phyloP scores from a whole-genome alignment of 768 basidiomycete genomes.

The Filobasidium wieringae region DNA sequence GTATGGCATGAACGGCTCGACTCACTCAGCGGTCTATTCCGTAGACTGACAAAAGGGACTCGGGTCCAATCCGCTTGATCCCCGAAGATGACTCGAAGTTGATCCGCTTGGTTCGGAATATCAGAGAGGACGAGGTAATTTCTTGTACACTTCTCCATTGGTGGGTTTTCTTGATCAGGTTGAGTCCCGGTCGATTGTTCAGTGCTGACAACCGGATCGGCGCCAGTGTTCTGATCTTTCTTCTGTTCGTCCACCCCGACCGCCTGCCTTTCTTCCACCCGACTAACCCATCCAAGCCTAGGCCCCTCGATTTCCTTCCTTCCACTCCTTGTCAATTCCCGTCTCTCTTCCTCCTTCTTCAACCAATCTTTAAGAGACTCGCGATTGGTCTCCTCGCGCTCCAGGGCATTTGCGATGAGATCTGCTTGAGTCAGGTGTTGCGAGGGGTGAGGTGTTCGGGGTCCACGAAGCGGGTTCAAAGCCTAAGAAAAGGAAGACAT shows the following conservation, averaged over 20 bases:
- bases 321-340: conserved; percentile 25
- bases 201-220: not conserved
- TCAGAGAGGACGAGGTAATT: conserved; percentile 35
- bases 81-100: conserved; percentile 74
- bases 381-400: conserved; percentile 34
- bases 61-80: conserved; percentile 56
- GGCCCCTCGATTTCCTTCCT: conserved; percentile 34
- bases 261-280: conserved; percentile 14
- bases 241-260: conserved; percentile 22
- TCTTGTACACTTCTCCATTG: conserved; percentile 21
- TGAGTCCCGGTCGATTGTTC: not conserved
- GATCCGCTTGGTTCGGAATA: conserved; percentile 31
- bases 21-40: conserved; percentile 11
- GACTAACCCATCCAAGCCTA: conserved; percentile 33
- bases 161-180: not conserved
- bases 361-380: conserved; percentile 32
- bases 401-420: conserved; percentile 32
- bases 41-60: conserved; percentile 21
- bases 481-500: conserved; percentile 3
- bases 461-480: conserved; percentile 23
- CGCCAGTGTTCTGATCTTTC: not conserved
- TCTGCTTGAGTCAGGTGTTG: conserved; percentile 31
- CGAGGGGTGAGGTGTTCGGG: conserved; percentile 20
- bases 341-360: conserved; percentile 30
- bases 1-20: not conserved